These are phyloP conservation scores for Moniliophthora roreri DNA, from an alignment of 1,284 basidiomycete genomes.

Conservation along the genomic window DNA sequence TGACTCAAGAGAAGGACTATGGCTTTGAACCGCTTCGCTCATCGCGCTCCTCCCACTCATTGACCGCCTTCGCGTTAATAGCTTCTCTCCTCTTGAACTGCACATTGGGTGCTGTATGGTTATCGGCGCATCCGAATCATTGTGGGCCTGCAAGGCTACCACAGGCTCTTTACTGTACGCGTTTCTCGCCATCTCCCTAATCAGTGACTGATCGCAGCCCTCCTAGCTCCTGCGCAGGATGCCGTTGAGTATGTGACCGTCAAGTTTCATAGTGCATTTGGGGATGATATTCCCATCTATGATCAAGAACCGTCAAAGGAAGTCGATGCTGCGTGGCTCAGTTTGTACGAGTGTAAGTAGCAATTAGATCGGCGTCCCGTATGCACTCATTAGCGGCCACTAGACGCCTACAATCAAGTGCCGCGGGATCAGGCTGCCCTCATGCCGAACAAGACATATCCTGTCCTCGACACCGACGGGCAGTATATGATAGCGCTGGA, in stretches of 20 bases:
- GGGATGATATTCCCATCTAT: slow-evolving; percentile 20
- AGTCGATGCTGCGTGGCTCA: slow-evolving; percentile 22
- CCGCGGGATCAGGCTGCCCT: slow-evolving; percentile 20
- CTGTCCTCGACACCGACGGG: slow-evolving; percentile 20
- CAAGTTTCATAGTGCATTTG: slow-evolving; percentile 24
- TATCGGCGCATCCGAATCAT: too few relatives aligned
- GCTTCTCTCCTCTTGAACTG: too few relatives aligned
- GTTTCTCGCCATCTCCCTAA: background rate
- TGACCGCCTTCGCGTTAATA: too few relatives aligned
- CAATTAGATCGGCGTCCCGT: background rate
- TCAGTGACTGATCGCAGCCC: background rate
- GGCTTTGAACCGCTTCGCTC: background rate
- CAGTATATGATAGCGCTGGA: slow-evolving; percentile 22
- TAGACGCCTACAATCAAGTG: slow-evolving; percentile 22
- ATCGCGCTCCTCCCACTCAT: too few relatives aligned
- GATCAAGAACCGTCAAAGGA: slow-evolving; percentile 21
- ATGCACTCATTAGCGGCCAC: background rate
- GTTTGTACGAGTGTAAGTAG: slow-evolving; percentile 21
- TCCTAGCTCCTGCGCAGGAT: slow-evolving; percentile 21
- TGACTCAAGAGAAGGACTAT: background rate
- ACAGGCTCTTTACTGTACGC: slow-evolving; percentile 10
- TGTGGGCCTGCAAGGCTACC: too few relatives aligned
- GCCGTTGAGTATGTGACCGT: slow-evolving; percentile 19
- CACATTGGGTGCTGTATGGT: too few relatives aligned
- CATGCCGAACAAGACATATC: slow-evolving; percentile 22